Base-by-base conservation (phyloP, 2,329 filamentous ascomycete genomes). In the Beauveria rudraprayagi region DNA sequence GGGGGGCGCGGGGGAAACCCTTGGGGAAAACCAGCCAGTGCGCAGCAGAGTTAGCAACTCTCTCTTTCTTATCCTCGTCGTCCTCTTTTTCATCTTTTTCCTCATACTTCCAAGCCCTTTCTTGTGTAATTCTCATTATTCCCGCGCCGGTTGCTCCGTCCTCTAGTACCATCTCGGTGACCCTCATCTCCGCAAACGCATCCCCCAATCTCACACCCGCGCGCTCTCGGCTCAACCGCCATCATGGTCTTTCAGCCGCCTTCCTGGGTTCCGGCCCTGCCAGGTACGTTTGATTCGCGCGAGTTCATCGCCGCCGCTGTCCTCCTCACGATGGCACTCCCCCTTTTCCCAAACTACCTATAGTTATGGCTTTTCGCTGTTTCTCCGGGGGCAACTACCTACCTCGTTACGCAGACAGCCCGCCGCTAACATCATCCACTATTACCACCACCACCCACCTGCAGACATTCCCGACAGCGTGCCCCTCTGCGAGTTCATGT, bases 401-500 rank as follows among this genome's bases (percentile, higher is more conserved):
- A 22, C 22, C 22, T 22, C 22, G 22, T 14, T 34, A 14, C 34
- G 34, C 34, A 37, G 34, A 16, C 34, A 3, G 34, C 47, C 30
- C 24, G 26, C 10, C 3, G 26, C 10, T 30, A 51, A 19, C 61
- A 51, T 53, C 41, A 26, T 28, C 62, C 30, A 37, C 41, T 41
- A 41, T 17, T 56, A 61, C 40, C 54, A 40, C 40, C 54, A 40
- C 37, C 37, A 48, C 19, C 43, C 3, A 48, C 19, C 43, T 3
- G 37, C 71, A 74, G 81, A 87, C 40, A 79, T 87, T 10, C 90
- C 90, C 17, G 90, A 94, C 72, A 84, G 84, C 34, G 81, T 95
- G 66, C 81, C 90, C 5, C 80, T 95, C 62, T 81, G 82, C 65
- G 85, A 93, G 56, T 95, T 95, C 73, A 86, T 95, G 77, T 82